Evolutionary conservation across 2,329 filamentous ascomycete genomes (phyloP).

Genomic region (Cytospora chrysosperma): DNA sequence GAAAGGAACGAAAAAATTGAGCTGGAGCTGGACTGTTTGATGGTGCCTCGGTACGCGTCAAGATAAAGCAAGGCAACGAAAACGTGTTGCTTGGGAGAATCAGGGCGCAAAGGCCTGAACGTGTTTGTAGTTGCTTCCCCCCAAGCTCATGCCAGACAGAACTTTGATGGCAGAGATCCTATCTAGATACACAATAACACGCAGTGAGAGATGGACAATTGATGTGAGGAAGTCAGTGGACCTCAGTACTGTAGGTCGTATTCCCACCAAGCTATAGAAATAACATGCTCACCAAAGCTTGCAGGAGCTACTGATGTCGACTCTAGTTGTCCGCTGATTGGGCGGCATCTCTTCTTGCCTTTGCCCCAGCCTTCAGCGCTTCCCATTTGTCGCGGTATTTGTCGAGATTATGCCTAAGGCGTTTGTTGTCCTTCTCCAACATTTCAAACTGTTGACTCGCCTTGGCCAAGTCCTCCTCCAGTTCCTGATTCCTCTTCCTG

Average conservation of each 20-base stretch:
- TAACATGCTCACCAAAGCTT: background rate
- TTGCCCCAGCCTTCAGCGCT: slow-evolving; percentile 59
- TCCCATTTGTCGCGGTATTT: slow-evolving; percentile 64
- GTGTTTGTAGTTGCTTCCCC: background rate
- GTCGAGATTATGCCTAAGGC: slow-evolving; percentile 54
- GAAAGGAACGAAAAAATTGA: background rate
- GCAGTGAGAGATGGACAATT: background rate
- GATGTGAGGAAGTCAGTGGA: background rate
- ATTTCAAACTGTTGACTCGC: slow-evolving; percentile 61
- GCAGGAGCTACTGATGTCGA: background rate
- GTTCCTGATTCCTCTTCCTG: slow-evolving; percentile 55
- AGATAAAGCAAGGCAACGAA: background rate
- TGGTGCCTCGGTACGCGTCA: background rate
- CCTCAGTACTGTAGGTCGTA: background rate
- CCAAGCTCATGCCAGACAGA: background rate
- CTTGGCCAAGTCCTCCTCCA: slow-evolving; percentile 64
- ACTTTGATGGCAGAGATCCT: background rate
- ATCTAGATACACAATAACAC: background rate
- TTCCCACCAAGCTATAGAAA: background rate
- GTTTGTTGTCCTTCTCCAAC: slow-evolving; percentile 61
- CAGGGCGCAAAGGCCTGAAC: background rate
- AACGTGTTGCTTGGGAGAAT: background rate
- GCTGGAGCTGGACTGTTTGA: background rate
- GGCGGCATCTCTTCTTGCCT: slow-evolving; percentile 49
- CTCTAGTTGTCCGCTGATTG: slow-evolving; percentile 20